Percentiles rank a stretch among this genome's conserved stretches.
Evolutionary conservation across 2,329 filamentous ascomycete species (phyloP).

Genomic region (Fusarium virguliforme): DNA sequence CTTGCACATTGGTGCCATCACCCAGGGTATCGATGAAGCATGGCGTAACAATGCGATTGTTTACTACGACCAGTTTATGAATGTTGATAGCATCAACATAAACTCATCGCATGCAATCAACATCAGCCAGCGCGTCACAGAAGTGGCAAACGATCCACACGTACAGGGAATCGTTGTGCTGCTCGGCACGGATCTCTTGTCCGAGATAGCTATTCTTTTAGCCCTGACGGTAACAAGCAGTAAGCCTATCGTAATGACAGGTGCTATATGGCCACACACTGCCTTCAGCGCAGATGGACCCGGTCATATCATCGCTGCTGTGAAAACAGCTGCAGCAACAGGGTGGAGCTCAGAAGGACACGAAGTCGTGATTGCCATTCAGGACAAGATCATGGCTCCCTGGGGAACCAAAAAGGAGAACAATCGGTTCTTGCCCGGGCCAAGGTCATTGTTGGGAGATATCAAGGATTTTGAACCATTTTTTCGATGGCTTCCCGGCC

Average conservation of each 20-base stretch:
- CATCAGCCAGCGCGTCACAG: background rate
- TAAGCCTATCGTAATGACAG: background rate
- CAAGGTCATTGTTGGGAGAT: background rate
- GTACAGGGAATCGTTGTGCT: background rate
- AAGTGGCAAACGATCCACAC: background rate
- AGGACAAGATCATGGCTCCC: background rate
- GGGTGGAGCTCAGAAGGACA: background rate
- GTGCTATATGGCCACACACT: background rate
- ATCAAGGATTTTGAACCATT: background rate
- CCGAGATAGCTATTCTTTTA: background rate
- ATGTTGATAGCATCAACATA: background rate
- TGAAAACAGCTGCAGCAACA: background rate
- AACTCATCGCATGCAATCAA: background rate
- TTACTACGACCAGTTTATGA: background rate
- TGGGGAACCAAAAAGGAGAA: slow-evolving; percentile 2
- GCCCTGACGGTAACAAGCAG: background rate
- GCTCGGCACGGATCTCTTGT: background rate
- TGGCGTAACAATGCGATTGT: background rate
- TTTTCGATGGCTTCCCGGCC: background rate
- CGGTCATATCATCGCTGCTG: background rate
- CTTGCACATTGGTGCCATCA: background rate
- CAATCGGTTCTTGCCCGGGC: background rate
- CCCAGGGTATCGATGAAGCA: background rate
- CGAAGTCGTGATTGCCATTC: background rate
- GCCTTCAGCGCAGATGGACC: background rate